A percentile compares a stretch with the other conserved stretches of the same genome.
Evolutionary conservation across 2,329 filamentous ascomycete genomes (phyloP).

Genomic region (Calonectria crousiana): DNA sequence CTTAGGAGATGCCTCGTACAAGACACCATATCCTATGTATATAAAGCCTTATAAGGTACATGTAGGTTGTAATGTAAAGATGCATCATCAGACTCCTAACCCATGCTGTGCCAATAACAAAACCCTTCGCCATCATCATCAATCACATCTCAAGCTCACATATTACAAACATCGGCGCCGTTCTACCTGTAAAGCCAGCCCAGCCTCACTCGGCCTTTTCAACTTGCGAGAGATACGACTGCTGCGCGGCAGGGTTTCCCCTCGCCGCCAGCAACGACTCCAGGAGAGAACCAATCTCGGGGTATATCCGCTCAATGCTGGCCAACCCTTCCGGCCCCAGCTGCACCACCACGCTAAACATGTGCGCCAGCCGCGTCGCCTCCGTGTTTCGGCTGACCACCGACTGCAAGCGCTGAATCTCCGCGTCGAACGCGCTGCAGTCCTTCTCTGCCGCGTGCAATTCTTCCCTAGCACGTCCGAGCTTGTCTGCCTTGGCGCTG

Average conservation of each 20-base stretch:
- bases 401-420: constrained; percentile 41
- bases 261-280: constrained; percentile 40
- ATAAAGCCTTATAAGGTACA: constrained; percentile 6
- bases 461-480: constrained; percentile 34
- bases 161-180: constrained; percentile 13
- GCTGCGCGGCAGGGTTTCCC: constrained; percentile 23
- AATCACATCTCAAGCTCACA: constrained; percentile 4
- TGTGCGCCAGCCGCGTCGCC: constrained; percentile 40
- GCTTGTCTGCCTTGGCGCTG: constrained; percentile 32
- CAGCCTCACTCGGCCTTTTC: constrained; percentile 28
- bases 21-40: constrained; percentile 17
- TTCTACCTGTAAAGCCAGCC: constrained; percentile 5
- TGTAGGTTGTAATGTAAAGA: constrained; percentile 10
- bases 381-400: constrained; percentile 39
- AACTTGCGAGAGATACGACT: constrained; percentile 15
- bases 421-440: constrained; percentile 34
- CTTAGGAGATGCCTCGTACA: constrained; percentile 12
- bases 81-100: constrained; percentile 13
- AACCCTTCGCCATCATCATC: constrained; percentile 8
- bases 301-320: constrained; percentile 46
- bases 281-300: constrained; percentile 44
- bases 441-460: constrained; percentile 36
- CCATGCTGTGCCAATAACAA: constrained; percentile 6
- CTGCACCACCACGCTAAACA: constrained; percentile 44
- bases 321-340: constrained; percentile 42